Evolutionary conservation across 345 rosid species (phyloP).

Genomic region (Microthlaspi erraticum): DNA sequence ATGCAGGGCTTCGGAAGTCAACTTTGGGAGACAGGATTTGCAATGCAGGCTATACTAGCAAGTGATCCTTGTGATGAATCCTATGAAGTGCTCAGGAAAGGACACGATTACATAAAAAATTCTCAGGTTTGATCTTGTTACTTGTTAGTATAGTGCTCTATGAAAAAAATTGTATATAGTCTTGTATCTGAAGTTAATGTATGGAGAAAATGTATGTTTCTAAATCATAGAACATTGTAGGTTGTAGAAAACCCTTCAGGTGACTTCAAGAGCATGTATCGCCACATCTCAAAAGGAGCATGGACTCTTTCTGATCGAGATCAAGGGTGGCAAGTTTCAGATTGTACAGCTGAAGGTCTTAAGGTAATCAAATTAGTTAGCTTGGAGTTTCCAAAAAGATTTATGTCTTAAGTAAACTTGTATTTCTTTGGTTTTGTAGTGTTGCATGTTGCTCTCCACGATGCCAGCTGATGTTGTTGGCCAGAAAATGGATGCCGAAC

Average conservation of each 20-base stretch:
- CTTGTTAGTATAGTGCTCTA: neutral
- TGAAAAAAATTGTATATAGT: too few relatives aligned
- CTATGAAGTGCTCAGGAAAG: slow-evolving; percentile 50
- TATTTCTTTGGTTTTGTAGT: slow-evolving; percentile 39
- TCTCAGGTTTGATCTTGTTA: slow-evolving; percentile 52
- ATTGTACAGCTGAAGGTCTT: slow-evolving; percentile 66
- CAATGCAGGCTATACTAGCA: slow-evolving; percentile 59
- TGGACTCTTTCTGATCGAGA: slow-evolving; percentile 69
- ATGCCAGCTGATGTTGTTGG: slow-evolving; percentile 72
- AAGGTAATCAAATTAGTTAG: slow-evolving; percentile 46
- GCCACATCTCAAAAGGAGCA: slow-evolving; percentile 62
- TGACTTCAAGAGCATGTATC: slow-evolving; percentile 59
- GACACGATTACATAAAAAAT: slow-evolving; percentile 56
- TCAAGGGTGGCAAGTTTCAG: slow-evolving; percentile 74
- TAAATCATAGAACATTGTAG: slow-evolving; percentile 41
- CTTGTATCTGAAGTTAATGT: neutral
- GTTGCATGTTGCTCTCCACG: slow-evolving; percentile 61
- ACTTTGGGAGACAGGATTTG: slow-evolving; percentile 61
- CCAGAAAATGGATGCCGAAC: slow-evolving; percentile 49
- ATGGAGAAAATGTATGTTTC: neutral
- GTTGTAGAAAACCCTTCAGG: slow-evolving; percentile 59
- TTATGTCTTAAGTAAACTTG: neutral
- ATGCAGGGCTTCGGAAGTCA: slow-evolving; percentile 61
- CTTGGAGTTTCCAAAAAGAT: neutral
- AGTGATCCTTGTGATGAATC: slow-evolving; percentile 46